Base-by-base conservation (phyloP, 1,284 basidiomycete species). In the Trichosporon sp. region DNA sequence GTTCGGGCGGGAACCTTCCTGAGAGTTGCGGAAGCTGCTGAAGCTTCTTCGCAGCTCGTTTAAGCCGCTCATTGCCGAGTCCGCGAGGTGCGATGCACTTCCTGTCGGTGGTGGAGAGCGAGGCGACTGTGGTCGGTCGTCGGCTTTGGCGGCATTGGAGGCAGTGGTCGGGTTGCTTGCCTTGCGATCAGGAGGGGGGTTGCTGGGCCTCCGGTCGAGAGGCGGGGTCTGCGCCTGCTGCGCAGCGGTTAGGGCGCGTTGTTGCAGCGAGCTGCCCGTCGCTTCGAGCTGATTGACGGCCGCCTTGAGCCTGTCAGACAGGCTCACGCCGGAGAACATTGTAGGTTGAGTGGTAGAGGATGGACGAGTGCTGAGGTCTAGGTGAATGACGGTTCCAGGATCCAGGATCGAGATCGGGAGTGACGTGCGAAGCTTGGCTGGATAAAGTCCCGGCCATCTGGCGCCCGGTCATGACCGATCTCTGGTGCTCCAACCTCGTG, bases 221-320 rank as follows among this genome's bases (percentile, higher is more conserved):
- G 51, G 32, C 32, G 59, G 69, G 2, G 32, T 46, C 54, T 26
- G 66, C 35, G 43, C 54, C 21, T 43, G 43, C 54, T 70, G 68
- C 43, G 71, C 69, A 32, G 68, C 71, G 65, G 68, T 70, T 14
- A 78, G 54, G 10, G 79, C 79, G 14, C 77, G 74, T 38, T 76
- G 75, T 70, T 82, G 81, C 5, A 82, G 77, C 37, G 70, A 70
- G 11, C 65, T 59, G 26, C 73, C 73, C 11, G 79, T 79, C 19
- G 77, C 76, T 70, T 83, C 81, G 63, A 83, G 73, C 65, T 76
- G 71, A 37, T 79, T 82, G 51, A 81, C 81, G 10, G 79, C 79
- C 10, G 80, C 81, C 70, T 82, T 82, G 63, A 83, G 77, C 38
- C 81, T 74, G 71, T 83, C 82, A 32, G 77, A 75, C 32, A 82